Percentiles rank a stretch among this genome's conserved stretches.
These are phyloP conservation scores for Clavispora vitiphila DNA, from an alignment of 805 yeast genomes.

Conservation along the genomic window DNA sequence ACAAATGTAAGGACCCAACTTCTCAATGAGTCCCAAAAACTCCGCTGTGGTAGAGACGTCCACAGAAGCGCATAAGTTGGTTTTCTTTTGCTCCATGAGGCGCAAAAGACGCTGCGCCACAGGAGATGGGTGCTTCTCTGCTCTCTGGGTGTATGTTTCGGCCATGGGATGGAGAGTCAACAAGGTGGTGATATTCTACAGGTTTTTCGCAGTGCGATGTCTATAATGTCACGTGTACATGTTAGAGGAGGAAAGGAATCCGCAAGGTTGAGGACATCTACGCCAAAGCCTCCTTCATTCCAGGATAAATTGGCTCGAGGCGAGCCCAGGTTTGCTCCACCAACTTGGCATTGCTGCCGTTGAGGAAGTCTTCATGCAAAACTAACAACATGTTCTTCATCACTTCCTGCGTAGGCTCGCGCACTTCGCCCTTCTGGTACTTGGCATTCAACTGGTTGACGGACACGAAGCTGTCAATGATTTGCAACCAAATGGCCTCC, in stretches of 20 bases:
- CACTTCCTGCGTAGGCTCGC: conserved; percentile 34
- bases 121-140: conserved; percentile 65
- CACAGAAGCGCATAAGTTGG: conserved; percentile 91
- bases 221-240: neutral
- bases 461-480: conserved; percentile 27
- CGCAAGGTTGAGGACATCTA: too few relatives aligned
- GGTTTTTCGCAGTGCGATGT: conserved; percentile 1
- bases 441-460: conserved; percentile 21
- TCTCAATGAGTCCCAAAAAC: conserved; percentile 65
- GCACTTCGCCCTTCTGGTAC: conserved; percentile 10
- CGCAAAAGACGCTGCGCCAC: conserved; percentile 70
- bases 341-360: conserved; percentile 17
- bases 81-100: conserved; percentile 73
- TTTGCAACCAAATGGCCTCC: conserved; percentile 29
- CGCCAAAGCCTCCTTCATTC: conserved; percentile 12
- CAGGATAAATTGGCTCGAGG: conserved; percentile 26
- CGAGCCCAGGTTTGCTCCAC: conserved; percentile 32
- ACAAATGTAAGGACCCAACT: conserved; percentile 87
- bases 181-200: neutral
- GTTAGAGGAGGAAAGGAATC: neutral
- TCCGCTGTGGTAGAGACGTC: conserved; percentile 83
- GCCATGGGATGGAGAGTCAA: conserved; percentile 1
- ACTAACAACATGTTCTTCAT: conserved; percentile 41
- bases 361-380: conserved; percentile 25
- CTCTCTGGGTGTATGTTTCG: conserved; percentile 60